Conservation (phyloP, 345 rosid species). For the Toxicodendron radicans region DNA sequence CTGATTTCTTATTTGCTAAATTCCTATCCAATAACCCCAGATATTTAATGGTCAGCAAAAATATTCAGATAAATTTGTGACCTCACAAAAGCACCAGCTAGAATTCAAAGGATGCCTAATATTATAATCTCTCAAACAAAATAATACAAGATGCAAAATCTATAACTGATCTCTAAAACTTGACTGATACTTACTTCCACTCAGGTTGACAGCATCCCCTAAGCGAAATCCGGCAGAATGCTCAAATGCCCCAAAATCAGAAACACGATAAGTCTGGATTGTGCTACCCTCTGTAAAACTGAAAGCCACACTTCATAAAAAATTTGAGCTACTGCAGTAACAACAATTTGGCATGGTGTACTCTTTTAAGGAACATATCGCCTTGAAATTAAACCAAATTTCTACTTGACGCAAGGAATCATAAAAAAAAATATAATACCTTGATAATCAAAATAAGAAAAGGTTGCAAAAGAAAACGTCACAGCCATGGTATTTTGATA, state of each 20-base stretch:
- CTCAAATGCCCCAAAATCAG: conserved; percentile 36
- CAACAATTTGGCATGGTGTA: no score
- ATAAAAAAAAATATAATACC: background rate
- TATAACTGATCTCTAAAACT: conserved; percentile 4
- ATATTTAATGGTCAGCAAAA: background rate
- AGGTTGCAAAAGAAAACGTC: background rate
- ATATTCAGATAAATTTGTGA: background rate
- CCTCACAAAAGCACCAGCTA: conserved; percentile 1
- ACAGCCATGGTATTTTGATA: background rate
- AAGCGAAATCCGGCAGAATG: conserved; percentile 32
- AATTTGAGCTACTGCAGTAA: background rate
- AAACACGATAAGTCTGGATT: conserved; percentile 21
- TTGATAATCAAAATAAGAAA: background rate
- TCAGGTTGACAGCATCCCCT: conserved; percentile 34
- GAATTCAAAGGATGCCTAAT: background rate
- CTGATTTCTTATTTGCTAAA: background rate
- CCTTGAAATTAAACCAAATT: background rate
- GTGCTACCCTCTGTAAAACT: conserved; percentile 33
- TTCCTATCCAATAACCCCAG: background rate
- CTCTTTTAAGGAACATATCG: background rate
- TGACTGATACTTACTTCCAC: conserved; percentile 34
- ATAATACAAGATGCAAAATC: background rate
- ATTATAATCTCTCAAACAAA: background rate
- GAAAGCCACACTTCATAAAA: conserved; percentile 25
- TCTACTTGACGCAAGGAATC: background rate